Base-by-base conservation (phyloP, 2,329 filamentous ascomycete genomes). In the Colletotrichum tamarilloi region DNA sequence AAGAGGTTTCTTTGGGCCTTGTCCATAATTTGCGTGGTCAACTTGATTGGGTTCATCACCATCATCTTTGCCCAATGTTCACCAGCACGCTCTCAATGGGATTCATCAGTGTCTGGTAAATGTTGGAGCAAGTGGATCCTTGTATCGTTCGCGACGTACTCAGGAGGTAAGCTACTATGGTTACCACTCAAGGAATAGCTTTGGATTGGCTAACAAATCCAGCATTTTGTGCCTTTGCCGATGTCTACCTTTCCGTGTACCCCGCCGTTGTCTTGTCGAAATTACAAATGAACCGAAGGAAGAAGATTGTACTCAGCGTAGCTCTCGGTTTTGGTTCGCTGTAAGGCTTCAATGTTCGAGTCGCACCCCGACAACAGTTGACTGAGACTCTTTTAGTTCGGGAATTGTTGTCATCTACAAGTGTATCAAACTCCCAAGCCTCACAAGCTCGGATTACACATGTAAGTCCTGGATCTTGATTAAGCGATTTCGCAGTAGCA, bases 1-100 rank as follows among this genome's bases (percentile, higher is more conserved):
- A 74, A 62, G n/a, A 76, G 77, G 4, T 76, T 85, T 58, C 78
- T 86, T 14, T 86, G 84, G 84, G 24, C 57, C 0, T 60, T 87
- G 30, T 79, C 79, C 0, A 75, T 76, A 6, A n/a, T n/a, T 5
- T 46, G 42, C 19, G 42, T 46, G 0, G 19, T 46, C 16, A 46
- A 46, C 42, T 46, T 46, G 3, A 3, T 46, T 46, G 42, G 42
- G 6, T 46, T 46, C 16, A 46, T 46, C 42, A 46, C 42, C 7
- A 46, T 46, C 16, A 46, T 46, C 42, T 46, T 46, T n/a, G 42
- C 42, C 19, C 42, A 46, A n/a, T 46, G 42, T n/a, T 46, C 42
- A n/a, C 42, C 42, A n/a, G 42, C 42, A n/a, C 42, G 42, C 19
- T 46, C 42, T 4, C 42, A 46, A 46, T 46, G 42, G 42, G 42